Conservation (phyloP, 2,329 filamentous ascomycete species). For the Trematosphaeria pertusa region DNA sequence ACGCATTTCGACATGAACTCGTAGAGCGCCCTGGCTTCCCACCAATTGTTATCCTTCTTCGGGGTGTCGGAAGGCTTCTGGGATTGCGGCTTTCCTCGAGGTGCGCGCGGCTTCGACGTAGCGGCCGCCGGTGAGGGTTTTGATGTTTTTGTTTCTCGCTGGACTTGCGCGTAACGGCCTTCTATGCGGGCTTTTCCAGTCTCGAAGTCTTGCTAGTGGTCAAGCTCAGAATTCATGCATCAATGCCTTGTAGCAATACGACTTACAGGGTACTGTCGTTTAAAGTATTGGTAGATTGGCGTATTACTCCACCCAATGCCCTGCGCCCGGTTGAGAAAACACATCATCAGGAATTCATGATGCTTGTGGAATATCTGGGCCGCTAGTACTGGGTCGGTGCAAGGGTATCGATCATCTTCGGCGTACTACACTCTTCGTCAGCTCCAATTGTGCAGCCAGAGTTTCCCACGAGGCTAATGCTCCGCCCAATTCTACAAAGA, state of each 20-base stretch:
- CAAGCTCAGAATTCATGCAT: too few species aligned
- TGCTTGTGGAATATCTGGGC: constrained; percentile 43
- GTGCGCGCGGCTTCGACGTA: constrained; percentile 6
- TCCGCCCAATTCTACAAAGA: neutral
- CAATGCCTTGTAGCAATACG: neutral
- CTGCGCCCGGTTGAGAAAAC: constrained; percentile 54
- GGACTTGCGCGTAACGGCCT: constrained; percentile 30
- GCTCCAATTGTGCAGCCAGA: neutral
- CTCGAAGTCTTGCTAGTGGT: constrained; percentile 37
- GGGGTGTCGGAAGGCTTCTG: constrained; percentile 25
- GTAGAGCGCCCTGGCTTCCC: constrained; percentile 46
- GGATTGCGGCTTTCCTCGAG: constrained; percentile 12
- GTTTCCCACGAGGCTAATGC: neutral
- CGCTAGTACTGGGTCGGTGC: constrained; percentile 31
- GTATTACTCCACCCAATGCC: constrained; percentile 54
- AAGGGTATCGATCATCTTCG: constrained; percentile 40
- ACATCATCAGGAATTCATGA: constrained; percentile 53
- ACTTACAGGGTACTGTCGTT: constrained; percentile 45
- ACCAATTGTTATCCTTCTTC: constrained; percentile 50
- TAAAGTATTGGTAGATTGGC: constrained; percentile 51
- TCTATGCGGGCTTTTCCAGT: constrained; percentile 37
- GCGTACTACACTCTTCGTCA: constrained; percentile 38
- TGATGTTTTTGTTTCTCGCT: constrained; percentile 11
- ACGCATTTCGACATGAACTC: constrained; percentile 50
- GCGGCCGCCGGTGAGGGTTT: constrained; percentile 18